Evolutionary conservation across 352 stramenopile species (phyloP).

Genomic region (Pythium diclinum): DNA sequence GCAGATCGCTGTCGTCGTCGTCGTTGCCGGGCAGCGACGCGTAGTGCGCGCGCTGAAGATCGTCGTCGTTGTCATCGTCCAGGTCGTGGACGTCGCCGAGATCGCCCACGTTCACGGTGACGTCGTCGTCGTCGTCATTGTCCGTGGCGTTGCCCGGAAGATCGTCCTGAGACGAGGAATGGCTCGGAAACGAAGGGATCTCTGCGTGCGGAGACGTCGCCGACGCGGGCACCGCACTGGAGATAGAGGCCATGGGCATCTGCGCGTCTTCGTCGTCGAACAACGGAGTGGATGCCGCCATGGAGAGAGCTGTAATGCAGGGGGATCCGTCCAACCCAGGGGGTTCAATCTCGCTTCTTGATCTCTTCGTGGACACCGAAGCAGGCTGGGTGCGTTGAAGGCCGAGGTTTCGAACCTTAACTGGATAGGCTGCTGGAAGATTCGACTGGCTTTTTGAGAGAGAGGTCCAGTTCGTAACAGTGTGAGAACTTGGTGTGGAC

Average conservation of each 20-base stretch:
- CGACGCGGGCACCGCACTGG: not conserved
- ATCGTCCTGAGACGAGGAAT: conserved; percentile 7
- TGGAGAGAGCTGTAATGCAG: conserved; percentile 6
- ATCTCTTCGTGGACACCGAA: not conserved
- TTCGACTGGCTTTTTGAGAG: conserved; percentile 4
- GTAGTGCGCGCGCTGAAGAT: conserved; percentile 18
- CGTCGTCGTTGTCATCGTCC: conserved; percentile 22
- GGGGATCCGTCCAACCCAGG: not conserved
- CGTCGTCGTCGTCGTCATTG: conserved; percentile 20
- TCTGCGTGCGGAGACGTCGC: conserved; percentile 5
- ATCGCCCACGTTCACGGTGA: conserved; percentile 19
- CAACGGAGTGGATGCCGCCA: conserved; percentile 19
- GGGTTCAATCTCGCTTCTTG: conserved; percentile 3
- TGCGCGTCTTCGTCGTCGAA: conserved; percentile 16
- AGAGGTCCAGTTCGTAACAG: conserved; percentile 7
- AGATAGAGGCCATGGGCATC: not conserved
- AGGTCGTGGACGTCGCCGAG: conserved; percentile 17
- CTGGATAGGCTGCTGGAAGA: not conserved
- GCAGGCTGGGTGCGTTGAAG: not conserved
- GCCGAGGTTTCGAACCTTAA: conserved; percentile 2
- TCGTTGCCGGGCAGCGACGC: conserved; percentile 16
- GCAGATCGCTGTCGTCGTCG: conserved; percentile 24
- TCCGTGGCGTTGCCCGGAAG: not conserved
- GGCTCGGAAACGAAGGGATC: conserved; percentile 1
- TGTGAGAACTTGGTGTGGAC: conserved; percentile 8